Evolutionary conservation across 2,329 filamentous ascomycete species (phyloP), one percentile per base, ranked within the genome.

Genomic region (Pseudopyrenochaeta lycopersici): DNA sequence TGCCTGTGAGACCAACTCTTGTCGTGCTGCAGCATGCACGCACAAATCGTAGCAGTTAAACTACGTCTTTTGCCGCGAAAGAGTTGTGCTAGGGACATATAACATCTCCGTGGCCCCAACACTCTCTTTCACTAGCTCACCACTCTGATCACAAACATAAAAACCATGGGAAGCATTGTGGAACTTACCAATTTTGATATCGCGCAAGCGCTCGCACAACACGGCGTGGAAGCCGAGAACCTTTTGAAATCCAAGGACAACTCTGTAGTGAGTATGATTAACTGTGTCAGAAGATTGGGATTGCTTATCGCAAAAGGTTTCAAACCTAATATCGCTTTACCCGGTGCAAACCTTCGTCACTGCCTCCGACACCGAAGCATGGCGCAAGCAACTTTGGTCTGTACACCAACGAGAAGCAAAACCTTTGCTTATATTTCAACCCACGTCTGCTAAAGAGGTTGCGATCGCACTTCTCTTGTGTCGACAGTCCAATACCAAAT

Each of bases 401-500:
- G 15, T 10, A 12, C 30, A 47, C 31, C 49, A 52, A 20, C 44
- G 40, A 17, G 10, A 11, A 5, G 18, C 36, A 32, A 38, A 29
- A 10, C 49, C 49, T 10, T 21, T 30, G 7, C 18, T 47, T 12
- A 32, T 47, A 15, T 47, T 52, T 31, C 43, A 52, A 18, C 49
- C 49, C 11, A 39, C 21, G 6, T 52, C 49, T 17, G 20, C 43
- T n/a, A 30, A 47, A 31, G 43, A 52, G 18, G 49, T 52, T 12
- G 49, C 49, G 1, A 38, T 52, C 15, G 43, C 38, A 20, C 10
- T 52, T 3, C 30, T 47, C 12, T n/a, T 52, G n/a, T 47, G 49
- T 20, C 40, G 23, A 14, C 40, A 30, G 23, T 17, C 10, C 2
- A 42, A 29, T 30, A n/a, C 23, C 21, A 42, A 29, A 14, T 78